Base-by-base conservation (phyloP, 192 early-diverging fungal genomes). In the Podila epicladia region DNA sequence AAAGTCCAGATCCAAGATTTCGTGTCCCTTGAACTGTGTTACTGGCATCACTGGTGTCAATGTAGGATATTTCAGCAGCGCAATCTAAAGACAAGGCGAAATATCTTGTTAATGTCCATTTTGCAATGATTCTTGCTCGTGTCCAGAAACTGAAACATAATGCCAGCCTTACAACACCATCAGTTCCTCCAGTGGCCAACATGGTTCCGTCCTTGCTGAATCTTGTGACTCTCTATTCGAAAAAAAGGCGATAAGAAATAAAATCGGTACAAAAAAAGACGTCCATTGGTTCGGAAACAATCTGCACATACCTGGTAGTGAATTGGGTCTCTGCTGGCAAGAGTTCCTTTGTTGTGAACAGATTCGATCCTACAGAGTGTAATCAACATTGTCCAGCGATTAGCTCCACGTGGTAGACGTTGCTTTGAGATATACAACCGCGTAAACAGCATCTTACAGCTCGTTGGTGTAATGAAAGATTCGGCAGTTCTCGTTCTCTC, bases 401-500 rank as follows among this genome's bases (percentile, higher is more conserved):
- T 17, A 45, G 41, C 41, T 45, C 41, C 41, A 45, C 11, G 41
- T 45, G 15, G 13, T 45, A 45, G 41, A 45, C 15, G 13, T 45
- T 55, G 3, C 53, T 24, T 55, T 55, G 53, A 55, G 9, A 17
- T 24, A 5, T 7, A 55, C 0, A 7, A n/a, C 6, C 24, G 5
- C 0, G 5, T 9, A 24, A 24, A 11, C 22, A 55, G 2, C 22
- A 53, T 53, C 15, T 28, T 74, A 90, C 89, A 64, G 80, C n/a
- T 87, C 82, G 31, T 84, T 85, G 2, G 73, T 75, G 50, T 82
- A 85, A 48, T 91, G 82, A 68, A 95, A 98, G 9, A 93, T 69
- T 24, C 95, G 88, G 73, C 92, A 93, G 83, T 96, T 96, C 55
- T 87, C 68, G 84, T 96, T 96, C 15, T 86, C 75, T 19, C 96